Conservation (phyloP, 768 basidiomycete species). For the Lepiota brunneoincarnata region DNA sequence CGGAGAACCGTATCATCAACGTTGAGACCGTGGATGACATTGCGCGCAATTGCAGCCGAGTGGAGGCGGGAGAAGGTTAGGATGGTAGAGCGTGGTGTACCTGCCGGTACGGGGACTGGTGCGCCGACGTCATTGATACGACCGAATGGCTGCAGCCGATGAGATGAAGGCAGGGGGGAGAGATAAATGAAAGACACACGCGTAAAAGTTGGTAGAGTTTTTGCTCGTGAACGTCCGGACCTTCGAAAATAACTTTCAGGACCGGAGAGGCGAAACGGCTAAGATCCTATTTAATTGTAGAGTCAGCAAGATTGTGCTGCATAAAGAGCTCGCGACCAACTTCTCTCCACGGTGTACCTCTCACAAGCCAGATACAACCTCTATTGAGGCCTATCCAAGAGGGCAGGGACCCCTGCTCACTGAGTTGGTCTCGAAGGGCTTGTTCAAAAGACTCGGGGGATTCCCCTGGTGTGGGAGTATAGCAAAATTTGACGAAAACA, state of each 20-base stretch:
- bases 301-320: neutral
- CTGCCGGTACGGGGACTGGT: slow-evolving; percentile 61
- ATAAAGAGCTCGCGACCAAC: slow-evolving; percentile 31
- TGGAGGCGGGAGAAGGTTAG: slow-evolving; percentile 62
- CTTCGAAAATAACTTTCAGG: slow-evolving; percentile 81
- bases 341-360: slow-evolving; percentile 80
- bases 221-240: slow-evolving; percentile 84
- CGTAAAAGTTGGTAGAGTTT: slow-evolving; percentile 73
- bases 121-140: slow-evolving; percentile 64
- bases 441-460: slow-evolving; percentile 42
- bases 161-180: neutral
- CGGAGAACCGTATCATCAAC: slow-evolving; percentile 47
- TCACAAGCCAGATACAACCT: slow-evolving; percentile 68
- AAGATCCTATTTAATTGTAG: slow-evolving; percentile 61
- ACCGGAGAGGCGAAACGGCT: slow-evolving; percentile 72
- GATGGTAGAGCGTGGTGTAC: slow-evolving; percentile 61
- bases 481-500: slow-evolving; percentile 76
- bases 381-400: slow-evolving; percentile 56
- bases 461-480: slow-evolving; percentile 23
- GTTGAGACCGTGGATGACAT: slow-evolving; percentile 67
- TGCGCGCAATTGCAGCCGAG: slow-evolving; percentile 79
- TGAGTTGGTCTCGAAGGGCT: slow-evolving; percentile 40
- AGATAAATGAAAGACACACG: slow-evolving; percentile 37
- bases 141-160: slow-evolving; percentile 61
- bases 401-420: slow-evolving; percentile 53